Evolutionary conservation across 306 rosid species (phyloP), one percentile per base, ranked within the genome.

Genomic region (Fragaria ananassa): DNA sequence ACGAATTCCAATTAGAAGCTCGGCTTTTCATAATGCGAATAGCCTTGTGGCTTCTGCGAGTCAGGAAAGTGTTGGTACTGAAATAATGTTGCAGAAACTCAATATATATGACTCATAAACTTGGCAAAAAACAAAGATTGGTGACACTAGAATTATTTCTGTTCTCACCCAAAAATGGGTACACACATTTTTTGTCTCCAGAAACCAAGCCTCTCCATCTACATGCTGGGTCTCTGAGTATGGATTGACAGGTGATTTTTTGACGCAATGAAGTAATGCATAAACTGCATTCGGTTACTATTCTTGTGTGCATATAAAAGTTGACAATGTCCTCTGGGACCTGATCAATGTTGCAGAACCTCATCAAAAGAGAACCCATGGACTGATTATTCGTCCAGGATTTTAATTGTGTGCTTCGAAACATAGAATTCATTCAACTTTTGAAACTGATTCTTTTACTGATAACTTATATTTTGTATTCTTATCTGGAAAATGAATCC

Each of bases 1-100:
- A 92, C 2, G 83, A 76, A 80, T 77, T 91, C 47, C 39, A 76
- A 71, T 84, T 95, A 84, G 97, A 88, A 82, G 86, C 84, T 78
- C 87, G 96, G 71, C 85, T 95, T 45, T 87, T 88, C 68, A 88
- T 83, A 68, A 85, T 95, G 87, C 96, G 87, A 81, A 74, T 87
- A 51, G 93, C 91, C 68, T 66, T 90, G 73, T 86, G 97, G 99
- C 84, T 95, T 83, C 76, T 92, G 50, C 91, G 76, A 74, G 44
- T 91, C 37, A 87, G 86, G 85, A 89, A 76, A 81, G 70, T 94
- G 76, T 18, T 78, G 88, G 81, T 78, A 63, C 77, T 76, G 70
- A 80, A 70, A 76, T 68, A 18, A 35, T 45, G 13, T 51, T 60
- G 31, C 15, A 12, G 45, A 62, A 17, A 50, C 7, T 8, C 45